These are phyloP conservation scores for Entomophthora muscae DNA, from an alignment of 371 early-diverging fungal species.

Conservation along the genomic window DNA sequence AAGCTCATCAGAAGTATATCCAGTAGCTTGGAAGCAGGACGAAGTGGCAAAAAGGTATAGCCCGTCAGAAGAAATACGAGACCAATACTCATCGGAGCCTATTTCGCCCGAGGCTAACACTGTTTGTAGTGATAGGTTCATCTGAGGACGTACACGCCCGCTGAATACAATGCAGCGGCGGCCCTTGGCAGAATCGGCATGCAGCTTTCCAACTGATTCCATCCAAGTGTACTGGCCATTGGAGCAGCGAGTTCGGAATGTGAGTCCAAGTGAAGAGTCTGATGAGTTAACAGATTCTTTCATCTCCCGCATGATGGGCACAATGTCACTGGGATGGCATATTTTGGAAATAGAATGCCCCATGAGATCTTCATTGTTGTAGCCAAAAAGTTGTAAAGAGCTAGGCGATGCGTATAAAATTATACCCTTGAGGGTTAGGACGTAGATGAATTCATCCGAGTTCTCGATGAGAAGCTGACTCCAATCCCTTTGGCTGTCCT, in stretches of 20 bases:
- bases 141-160: constrained; percentile 26
- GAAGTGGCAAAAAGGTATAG: constrained; percentile 28
- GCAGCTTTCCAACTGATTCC: constrained; percentile 35
- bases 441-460: constrained; percentile 34
- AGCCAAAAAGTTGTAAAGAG: constrained; percentile 25
- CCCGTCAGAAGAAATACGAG: constrained; percentile 36
- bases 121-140: constrained; percentile 11
- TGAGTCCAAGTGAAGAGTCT: constrained; percentile 15
- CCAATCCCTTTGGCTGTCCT: constrained; percentile 18
- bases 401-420: constrained; percentile 35
- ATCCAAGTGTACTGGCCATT: constrained; percentile 36
- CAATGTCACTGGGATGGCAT: constrained; percentile 40
- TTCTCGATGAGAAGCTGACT: constrained; percentile 20
- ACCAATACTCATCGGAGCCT: constrained; percentile 34
- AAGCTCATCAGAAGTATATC: constrained; percentile 22
- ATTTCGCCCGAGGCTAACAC: constrained; percentile 14
- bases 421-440: constrained; percentile 39
- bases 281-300: constrained; percentile 19
- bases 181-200: constrained; percentile 33
- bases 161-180: constrained; percentile 40
- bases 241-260: constrained; percentile 35
- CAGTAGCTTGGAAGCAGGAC: constrained; percentile 18
- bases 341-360: constrained; percentile 30
- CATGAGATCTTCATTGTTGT: constrained; percentile 30
- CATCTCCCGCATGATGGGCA: constrained; percentile 41